Percentiles rank a stretch among this genome's conserved stretches.
phyloP scores from a whole-genome alignment of 2,329 filamentous ascomycete genomes.

The Fusarium irregulare region DNA sequence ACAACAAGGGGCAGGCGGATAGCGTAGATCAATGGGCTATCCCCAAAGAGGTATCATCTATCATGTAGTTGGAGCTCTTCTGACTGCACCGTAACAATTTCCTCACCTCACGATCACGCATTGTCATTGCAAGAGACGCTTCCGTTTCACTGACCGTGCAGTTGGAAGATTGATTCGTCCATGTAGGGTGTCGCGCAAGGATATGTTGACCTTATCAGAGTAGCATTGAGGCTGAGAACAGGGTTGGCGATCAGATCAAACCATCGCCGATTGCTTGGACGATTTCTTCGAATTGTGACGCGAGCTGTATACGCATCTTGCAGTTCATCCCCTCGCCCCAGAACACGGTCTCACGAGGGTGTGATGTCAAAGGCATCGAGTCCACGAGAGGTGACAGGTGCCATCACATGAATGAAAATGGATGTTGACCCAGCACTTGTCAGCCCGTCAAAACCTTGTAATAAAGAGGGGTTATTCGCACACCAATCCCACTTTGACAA shows the following conservation, averaged over 20 bases:
- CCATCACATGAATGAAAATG: constrained; percentile 23
- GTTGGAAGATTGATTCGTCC: not conserved
- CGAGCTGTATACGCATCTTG: constrained; percentile 22
- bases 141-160: not conserved
- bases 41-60: constrained; percentile 1
- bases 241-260: constrained; percentile 28
- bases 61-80: not conserved
- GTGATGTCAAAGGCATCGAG: constrained; percentile 38
- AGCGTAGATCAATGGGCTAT: constrained; percentile 25
- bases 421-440: constrained; percentile 4
- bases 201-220: constrained; percentile 51
- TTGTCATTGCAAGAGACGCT: not conserved
- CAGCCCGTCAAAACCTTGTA: constrained; percentile 37
- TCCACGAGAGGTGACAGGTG: constrained; percentile 26
- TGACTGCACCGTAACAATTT: not conserved
- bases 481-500: constrained; percentile 32
- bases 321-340: constrained; percentile 1
- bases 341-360: constrained; percentile 22
- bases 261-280: not conserved
- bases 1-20: constrained; percentile 5
- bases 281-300: constrained; percentile 5
- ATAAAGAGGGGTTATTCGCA: constrained; percentile 14
- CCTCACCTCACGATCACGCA: not conserved
- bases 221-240: constrained; percentile 21
- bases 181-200: not conserved